Evolutionary conservation across 2,329 filamentous ascomycete genomes (phyloP), one percentile per base, ranked within the genome.

Genomic region (Pyrenophora graminea): DNA sequence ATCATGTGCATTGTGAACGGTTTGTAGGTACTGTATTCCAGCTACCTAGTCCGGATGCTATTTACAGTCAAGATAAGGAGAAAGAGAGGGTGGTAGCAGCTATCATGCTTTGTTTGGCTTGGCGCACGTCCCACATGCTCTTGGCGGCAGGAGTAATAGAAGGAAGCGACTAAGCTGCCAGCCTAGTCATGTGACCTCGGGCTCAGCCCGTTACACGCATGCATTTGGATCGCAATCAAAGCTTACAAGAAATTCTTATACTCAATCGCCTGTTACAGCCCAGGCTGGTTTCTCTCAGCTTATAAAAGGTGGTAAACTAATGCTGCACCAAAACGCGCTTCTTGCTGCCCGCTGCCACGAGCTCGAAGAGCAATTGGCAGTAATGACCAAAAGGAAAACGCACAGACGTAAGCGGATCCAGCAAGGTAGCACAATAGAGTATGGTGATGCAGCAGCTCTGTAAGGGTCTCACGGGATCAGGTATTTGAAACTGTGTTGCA

Each of bases 341-440:
- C 23, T 21, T 30, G 13, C 13, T 36, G 33, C 38, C 17, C 38
- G 9, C 9, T 7, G 9, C 25, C 9, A 23, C 21, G 25, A 30
- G 25, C 25, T 30, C 9, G 25, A 30, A 30, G 25, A 30, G 25
- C 25, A 30, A 30, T 30, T 30, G 9, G 33, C 17, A 37, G 34
- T 19, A 10, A 19, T 37, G 10, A 37, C 34, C 12, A 37, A 37
- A 7, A 3, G 34, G 10, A 38, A 55, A 55, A 13, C 44, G 45
- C 47, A 52, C 25, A 58, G 55, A 52, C 17, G 52, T 1, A 58
- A 58, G 55, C 45, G 21, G 19, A 53, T 58, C 23, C 36, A 58
- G 55, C 42, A 53, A 15, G 48, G 55, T 43, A 39, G 56, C 39
- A 57, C 45, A n/a, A 41, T 59, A 36, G 50, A 59, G 50, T 59